Evolutionary conservation across 352 stramenopile species (phyloP), one percentile per base, ranked within the genome.

Genomic region (Phytophthora megakarya): DNA sequence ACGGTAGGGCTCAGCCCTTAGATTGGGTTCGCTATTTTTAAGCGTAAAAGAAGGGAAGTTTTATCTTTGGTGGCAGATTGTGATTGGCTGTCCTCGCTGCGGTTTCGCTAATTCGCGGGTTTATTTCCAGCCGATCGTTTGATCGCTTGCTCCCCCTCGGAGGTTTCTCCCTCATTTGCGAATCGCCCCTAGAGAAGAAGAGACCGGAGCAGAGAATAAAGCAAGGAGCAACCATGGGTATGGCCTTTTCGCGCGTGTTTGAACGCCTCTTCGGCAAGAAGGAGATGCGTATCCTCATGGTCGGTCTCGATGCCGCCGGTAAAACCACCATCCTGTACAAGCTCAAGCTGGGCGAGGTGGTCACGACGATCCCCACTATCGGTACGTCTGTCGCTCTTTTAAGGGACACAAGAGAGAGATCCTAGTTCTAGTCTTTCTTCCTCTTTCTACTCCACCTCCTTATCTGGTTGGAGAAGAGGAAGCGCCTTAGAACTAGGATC

Each of bases 281-380:
- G 75, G 97, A 99, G 88, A 97, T 99, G 58, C 92, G 98, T 61
- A 99, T 99, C 75, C 81, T 99, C n/a, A 99, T 99, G 86, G 80
- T 99, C 11, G 98, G 98, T 59, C 88, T 99, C 23, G 98, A 99
- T 76, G 98, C 98, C 80, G 97, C 98, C 23, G 98, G 98, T 67
- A 99, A 99, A 84, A 99, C 98, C 12, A 99, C 98, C 15, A 99
- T 99, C 80, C 73, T 99, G 57, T 99, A 96, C 80, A 96, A 95
- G 72, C 82, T 95, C 61, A 91, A 95, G 74, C 79, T 94, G 46
- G 85, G 88, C 40, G 81, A 98, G 81, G 95, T 98, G 58, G 95
- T 99, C 50, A 99, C 97, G 46, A 99, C 97, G 32, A 98, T 98
- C 78, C 96, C 97, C 25, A 99, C 97, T 21, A 98, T 99, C 81